Percentiles rank a stretch among this genome's conserved stretches.
phyloP scores from a whole-genome alignment of 768 basidiomycete species.

The Glaciozyma antarctica region DNA sequence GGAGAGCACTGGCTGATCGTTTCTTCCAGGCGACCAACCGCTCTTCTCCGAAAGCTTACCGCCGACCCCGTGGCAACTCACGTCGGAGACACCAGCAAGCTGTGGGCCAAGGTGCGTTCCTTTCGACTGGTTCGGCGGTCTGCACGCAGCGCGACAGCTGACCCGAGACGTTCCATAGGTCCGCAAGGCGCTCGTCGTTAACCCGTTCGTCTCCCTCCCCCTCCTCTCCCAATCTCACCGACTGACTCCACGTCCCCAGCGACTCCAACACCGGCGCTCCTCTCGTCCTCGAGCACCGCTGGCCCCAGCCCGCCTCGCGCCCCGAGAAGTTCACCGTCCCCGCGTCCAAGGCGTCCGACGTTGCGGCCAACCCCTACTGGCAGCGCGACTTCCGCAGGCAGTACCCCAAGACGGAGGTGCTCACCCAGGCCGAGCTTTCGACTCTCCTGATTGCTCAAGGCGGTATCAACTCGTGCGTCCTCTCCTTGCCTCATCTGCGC shows the following conservation, averaged over 20 bases:
- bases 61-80: not conserved
- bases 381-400: conserved; percentile 24
- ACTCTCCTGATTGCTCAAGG: conserved; percentile 28
- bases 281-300: conserved; percentile 12
- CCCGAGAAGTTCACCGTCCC: conserved; percentile 31
- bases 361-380: conserved; percentile 32
- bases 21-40: not conserved
- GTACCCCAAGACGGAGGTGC: conserved; percentile 20
- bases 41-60: not conserved
- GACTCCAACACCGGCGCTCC: conserved; percentile 26
- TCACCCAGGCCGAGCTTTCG: conserved; percentile 30
- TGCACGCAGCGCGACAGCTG: no score
- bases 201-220: conserved; percentile 17
- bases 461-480: conserved; percentile 24
- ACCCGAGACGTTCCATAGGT: not conserved
- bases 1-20: not conserved
- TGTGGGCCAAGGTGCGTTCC: not conserved
- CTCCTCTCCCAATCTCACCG: not conserved
- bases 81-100: not conserved
- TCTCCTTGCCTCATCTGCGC: not conserved
- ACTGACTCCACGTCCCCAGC: not conserved
- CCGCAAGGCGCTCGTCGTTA: conserved; percentile 24
- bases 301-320: conserved; percentile 29
- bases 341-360: conserved; percentile 28
- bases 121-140: no score